Evolutionary conservation across 2,329 filamentous ascomycete genomes (phyloP), one percentile per base, ranked within the genome.

Genomic region (Thermothelomyces thermophilus): DNA sequence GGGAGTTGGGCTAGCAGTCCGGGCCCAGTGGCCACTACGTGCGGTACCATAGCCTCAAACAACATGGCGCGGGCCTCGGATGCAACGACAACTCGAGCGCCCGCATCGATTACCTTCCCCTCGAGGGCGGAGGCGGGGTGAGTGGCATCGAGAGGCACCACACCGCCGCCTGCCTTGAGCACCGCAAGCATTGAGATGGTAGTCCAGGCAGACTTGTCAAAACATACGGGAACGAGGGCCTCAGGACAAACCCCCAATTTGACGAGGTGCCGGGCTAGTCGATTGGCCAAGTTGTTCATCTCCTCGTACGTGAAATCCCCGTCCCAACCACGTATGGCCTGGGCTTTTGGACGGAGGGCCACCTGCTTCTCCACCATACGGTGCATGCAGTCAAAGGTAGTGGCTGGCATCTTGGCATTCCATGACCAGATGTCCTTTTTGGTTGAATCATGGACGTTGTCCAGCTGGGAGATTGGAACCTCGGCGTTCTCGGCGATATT

Each of bases 321-420:
- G 31, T 62, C 57, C 59, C 58, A 60, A 4, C 55, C 48, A 9
- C 41, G 41, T 28, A 50, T 44, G 5, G 48, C 48, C 10, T 50
- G 48, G 4, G 65, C 63, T n/a, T 68, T 56, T 1, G 73, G 71
- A 3, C 51, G 50, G 22, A 51, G 16, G 4, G 46, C 46, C 8
- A 56, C 55, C 41, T 60, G 58, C 37, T 50, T 53, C 52, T 56
- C 55, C 6, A 61, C 56, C 54, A 57, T 56, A n/a, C 34, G 45
- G 39, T 61, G 59, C 2, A 61, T 24, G 45, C 56, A 58, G 1
- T 54, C 54, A 0, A 20, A 37, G 1, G 53, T 56, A 10, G 52
- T 43, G 13, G 52, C 19, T 3, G 57, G 57, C 45, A 58, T 56
- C 28, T 53, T 52, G 31, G 48, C 48, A 28, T 61, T 61, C 58